Evolutionary conservation across 768 basidiomycete genomes (phyloP).

Genomic region (Trametes punicea): DNA sequence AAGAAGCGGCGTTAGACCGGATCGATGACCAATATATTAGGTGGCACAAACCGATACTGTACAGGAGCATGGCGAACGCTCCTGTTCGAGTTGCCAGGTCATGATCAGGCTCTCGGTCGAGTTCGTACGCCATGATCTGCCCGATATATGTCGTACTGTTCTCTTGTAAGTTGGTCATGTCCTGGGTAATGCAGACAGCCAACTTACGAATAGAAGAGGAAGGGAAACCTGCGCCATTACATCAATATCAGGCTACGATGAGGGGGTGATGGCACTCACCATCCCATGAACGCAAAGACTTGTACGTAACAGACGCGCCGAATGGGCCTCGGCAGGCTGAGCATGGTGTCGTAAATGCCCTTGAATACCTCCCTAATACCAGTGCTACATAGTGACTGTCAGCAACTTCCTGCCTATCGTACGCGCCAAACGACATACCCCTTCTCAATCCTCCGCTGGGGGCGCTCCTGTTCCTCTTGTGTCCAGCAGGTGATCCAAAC

Average conservation of each 20-base stretch:
- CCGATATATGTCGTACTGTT: slow-evolving; percentile 88
- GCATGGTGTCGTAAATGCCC: slow-evolving; percentile 72
- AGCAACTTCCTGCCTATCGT: neutral
- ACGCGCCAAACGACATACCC: slow-evolving; percentile 7
- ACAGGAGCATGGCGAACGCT: slow-evolving; percentile 84
- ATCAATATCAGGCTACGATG: slow-evolving; percentile 5
- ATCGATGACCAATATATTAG: neutral
- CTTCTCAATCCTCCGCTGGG: slow-evolving; percentile 39
- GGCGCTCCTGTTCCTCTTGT: slow-evolving; percentile 75
- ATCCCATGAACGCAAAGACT: slow-evolving; percentile 95
- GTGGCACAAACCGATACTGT: slow-evolving; percentile 70
- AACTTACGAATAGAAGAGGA: slow-evolving; percentile 84
- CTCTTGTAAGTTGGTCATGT: too few relatives aligned
- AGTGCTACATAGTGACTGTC: neutral
- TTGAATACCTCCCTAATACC: slow-evolving; percentile 42
- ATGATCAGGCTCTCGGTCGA: slow-evolving; percentile 67
- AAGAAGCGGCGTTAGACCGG: slow-evolving; percentile 11
- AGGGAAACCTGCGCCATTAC: slow-evolving; percentile 70
- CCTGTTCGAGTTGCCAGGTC: slow-evolving; percentile 85
- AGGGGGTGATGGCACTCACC: slow-evolving; percentile 44
- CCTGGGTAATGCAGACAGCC: too few relatives aligned
- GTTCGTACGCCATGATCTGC: slow-evolving; percentile 87
- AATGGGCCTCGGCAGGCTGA: slow-evolving; percentile 78
- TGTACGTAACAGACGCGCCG: slow-evolving; percentile 91
- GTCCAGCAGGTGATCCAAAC: slow-evolving; percentile 87